Percentiles rank a stretch among this genome's conserved stretches.
These are phyloP conservation scores for Arachis stenosperma DNA, from an alignment of 306 rosid species.

Conservation along the genomic window DNA sequence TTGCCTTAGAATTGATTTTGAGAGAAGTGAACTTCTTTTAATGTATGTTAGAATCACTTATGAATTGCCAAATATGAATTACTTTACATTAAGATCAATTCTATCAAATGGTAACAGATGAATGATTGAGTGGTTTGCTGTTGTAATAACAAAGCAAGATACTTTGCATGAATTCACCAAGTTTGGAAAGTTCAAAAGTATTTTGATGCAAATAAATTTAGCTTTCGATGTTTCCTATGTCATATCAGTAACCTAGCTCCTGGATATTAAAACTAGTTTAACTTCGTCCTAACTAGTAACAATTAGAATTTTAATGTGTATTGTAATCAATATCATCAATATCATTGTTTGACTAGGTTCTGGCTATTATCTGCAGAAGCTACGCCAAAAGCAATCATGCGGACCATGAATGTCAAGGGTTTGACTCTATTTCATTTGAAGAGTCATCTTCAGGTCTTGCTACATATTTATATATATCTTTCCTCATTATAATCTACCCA, in stretches of 20 bases:
- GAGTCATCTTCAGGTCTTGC: constrained; percentile 96
- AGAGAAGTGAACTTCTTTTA: too few relatives aligned
- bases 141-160: background rate
- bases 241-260: too few relatives aligned
- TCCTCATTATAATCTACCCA: background rate
- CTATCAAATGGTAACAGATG: too few relatives aligned
- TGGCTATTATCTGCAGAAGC: constrained; percentile 79
- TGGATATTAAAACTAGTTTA: constrained; percentile 4
- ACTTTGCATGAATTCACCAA: constrained; percentile 16
- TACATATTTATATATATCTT: constrained; percentile 19
- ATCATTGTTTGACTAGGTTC: constrained; percentile 45
- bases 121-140: too few relatives aligned
- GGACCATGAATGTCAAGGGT: constrained; percentile 99
- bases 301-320: constrained; percentile 18
- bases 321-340: constrained; percentile 24
- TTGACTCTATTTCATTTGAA: constrained; percentile 94
- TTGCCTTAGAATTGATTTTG: too few relatives aligned
- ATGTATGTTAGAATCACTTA: too few relatives aligned
- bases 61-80: too few relatives aligned
- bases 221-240: background rate
- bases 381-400: constrained; percentile 97
- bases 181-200: constrained; percentile 15
- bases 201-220: constrained; percentile 7
- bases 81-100: too few relatives aligned
- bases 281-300: background rate